Evolutionary conservation across 148 eudicot species (phyloP).

Genomic region (Vaccinium macrocarpon): DNA sequence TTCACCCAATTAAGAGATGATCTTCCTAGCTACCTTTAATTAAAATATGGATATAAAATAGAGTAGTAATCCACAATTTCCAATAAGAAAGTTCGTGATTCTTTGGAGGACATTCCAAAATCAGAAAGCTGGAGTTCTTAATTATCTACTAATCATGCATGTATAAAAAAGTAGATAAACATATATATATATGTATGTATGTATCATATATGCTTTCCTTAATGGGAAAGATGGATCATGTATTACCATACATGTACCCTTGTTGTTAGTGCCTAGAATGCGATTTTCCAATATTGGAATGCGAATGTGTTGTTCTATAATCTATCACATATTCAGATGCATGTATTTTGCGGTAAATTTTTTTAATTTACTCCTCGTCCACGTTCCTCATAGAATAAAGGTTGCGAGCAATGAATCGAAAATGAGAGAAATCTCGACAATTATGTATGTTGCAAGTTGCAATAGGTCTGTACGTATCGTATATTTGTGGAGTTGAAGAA

Average conservation of each 20-base stretch:
- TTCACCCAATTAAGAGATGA: slow-evolving; percentile 22
- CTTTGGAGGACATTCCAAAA: slow-evolving; percentile 29
- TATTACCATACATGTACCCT: not conserved
- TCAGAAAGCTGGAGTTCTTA: slow-evolving; percentile 11
- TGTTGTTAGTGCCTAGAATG: not conserved
- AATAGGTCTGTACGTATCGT: not conserved
- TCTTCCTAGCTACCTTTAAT: not conserved
- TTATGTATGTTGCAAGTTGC: not conserved
- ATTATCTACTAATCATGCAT: not conserved
- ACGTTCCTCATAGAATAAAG: not conserved
- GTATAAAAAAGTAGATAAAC: not conserved
- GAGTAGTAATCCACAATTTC: slow-evolving; percentile 22
- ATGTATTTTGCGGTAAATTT: not conserved
- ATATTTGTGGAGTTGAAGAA: not conserved
- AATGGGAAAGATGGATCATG: slow-evolving; percentile 6
- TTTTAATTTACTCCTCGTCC: not conserved
- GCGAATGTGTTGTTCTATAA: not conserved
- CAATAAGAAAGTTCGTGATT: slow-evolving; percentile 39
- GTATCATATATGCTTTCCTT: not conserved
- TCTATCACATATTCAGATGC: not conserved
- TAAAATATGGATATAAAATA: not conserved
- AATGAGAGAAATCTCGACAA: not conserved
- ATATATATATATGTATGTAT: too few relatives aligned
- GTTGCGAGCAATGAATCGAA: not conserved
- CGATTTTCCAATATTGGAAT: not conserved